Evolutionary conservation across 768 basidiomycete genomes (phyloP).

Genomic region (Podaxis pistillaris): DNA sequence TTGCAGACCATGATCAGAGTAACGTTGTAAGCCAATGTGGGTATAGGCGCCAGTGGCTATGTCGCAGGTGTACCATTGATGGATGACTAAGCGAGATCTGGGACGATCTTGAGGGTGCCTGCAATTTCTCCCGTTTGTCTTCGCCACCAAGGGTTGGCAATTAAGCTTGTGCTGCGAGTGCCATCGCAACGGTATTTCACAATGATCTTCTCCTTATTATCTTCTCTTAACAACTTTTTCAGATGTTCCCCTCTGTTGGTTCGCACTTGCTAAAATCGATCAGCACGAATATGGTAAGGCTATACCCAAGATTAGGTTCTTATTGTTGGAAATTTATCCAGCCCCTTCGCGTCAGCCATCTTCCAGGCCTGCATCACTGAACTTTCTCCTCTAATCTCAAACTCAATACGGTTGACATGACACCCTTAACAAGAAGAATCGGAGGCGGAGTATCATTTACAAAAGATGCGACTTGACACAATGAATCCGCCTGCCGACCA

Average conservation of each 20-base stretch:
- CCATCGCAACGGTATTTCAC: conserved; percentile 35
- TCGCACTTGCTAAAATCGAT: conserved; percentile 35
- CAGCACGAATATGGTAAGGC: conserved; percentile 35
- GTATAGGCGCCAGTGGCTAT: conserved; percentile 13
- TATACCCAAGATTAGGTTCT: conserved; percentile 43
- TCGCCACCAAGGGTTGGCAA: conserved; percentile 2
- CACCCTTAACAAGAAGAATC: conserved; percentile 41
- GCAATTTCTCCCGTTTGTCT: background rate
- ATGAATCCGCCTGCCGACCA: conserved; percentile 50
- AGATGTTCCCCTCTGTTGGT: conserved; percentile 31
- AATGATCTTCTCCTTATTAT: conserved; percentile 37
- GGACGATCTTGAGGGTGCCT: background rate
- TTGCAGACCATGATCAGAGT: conserved; percentile 71
- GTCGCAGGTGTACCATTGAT: background rate
- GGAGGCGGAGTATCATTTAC: conserved; percentile 37
- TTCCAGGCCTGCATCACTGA: conserved; percentile 33
- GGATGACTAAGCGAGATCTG: conserved; percentile 17
- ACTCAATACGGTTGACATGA: conserved; percentile 55
- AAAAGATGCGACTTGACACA: conserved; percentile 49
- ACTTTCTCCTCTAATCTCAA: conserved; percentile 36
- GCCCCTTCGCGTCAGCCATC: conserved; percentile 32
- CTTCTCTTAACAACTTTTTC: conserved; percentile 22
- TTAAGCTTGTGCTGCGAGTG: conserved; percentile 15
- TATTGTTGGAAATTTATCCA: conserved; percentile 48
- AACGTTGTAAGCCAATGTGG: conserved; percentile 20